A percentile compares a stretch with the other conserved stretches of the same genome.
Conservation (phyloP, 768 basidiomycete genomes). For the Tricholoma furcatifolium region DNA sequence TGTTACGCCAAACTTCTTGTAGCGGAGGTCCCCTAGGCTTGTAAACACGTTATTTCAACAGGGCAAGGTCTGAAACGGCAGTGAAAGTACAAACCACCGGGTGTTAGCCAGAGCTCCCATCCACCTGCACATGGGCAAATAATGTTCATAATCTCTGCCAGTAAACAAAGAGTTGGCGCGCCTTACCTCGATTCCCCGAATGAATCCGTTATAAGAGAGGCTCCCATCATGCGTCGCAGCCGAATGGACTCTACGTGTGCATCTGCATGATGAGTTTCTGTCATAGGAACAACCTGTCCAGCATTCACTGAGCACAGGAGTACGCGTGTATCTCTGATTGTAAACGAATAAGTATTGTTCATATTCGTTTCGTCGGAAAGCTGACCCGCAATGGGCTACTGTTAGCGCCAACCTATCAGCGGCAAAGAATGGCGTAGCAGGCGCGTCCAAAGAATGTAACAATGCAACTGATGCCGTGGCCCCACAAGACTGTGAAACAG, state of each 20-base stretch:
- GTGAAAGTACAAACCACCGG: constrained; percentile 57
- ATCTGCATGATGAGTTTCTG: constrained; percentile 96
- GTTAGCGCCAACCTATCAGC: constrained; percentile 76
- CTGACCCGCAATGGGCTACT: constrained; percentile 90
- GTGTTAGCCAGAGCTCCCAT: constrained; percentile 96
- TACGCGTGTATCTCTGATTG: constrained; percentile 80
- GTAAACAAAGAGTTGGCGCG: not conserved
- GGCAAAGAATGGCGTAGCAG: constrained; percentile 79
- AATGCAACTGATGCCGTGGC: constrained; percentile 90
- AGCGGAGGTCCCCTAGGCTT: constrained; percentile 87
- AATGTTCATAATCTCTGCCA: not conserved
- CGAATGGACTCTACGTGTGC: constrained; percentile 81
- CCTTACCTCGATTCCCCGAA: constrained; percentile 86
- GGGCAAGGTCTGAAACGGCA: not conserved
- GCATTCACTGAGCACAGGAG: constrained; percentile 73
- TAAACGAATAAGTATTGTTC: constrained; percentile 4
- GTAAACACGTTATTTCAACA: not conserved
- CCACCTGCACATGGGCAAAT: constrained; percentile 53
- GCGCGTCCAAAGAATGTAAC: constrained; percentile 86
- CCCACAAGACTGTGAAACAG: constrained; percentile 73
- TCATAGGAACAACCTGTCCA: constrained; percentile 81
- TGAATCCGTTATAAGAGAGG: constrained; percentile 86
- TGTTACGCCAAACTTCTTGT: constrained; percentile 88
- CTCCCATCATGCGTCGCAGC: constrained; percentile 86
- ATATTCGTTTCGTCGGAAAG: not conserved